These are phyloP conservation scores for Hanseniaspora singularis DNA, from an alignment of 805 yeast species.

Conservation along the genomic window DNA sequence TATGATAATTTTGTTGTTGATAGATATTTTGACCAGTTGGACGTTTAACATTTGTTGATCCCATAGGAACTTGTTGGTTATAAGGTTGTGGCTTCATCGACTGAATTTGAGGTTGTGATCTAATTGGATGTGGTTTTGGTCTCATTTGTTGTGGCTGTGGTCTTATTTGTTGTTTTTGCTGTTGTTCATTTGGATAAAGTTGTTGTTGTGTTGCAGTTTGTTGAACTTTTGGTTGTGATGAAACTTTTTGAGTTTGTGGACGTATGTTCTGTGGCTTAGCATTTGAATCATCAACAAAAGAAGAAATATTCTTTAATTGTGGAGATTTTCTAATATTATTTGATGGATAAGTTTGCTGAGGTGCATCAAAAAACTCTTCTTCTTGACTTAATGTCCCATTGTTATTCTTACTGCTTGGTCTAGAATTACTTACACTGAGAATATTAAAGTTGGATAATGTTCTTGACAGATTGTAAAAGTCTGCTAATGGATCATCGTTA, in stretches of 20 bases:
- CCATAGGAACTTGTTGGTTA: too few species aligned
- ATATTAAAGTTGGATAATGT: constrained; percentile 15
- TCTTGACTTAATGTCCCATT: constrained; percentile 15
- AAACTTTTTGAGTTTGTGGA: too few species aligned
- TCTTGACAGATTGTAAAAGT: constrained; percentile 19
- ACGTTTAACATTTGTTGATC: too few species aligned
- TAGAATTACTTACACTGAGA: not conserved
- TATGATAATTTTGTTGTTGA: constrained; percentile 7
- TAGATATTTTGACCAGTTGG: constrained; percentile 13
- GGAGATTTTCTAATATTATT: constrained; percentile 17
- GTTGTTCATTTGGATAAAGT: constrained; percentile 15
- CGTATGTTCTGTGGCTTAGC: too few species aligned
- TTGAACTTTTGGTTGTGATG: constrained; percentile 14
- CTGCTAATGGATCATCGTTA: constrained; percentile 19
- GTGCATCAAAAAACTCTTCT: constrained; percentile 18
- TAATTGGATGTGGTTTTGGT: too few species aligned
- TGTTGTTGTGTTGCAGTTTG: constrained; percentile 15
- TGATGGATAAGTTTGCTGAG: constrained; percentile 17
- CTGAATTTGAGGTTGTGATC: too few species aligned
- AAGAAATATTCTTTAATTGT: constrained; percentile 14
- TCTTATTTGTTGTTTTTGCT: constrained; percentile 1
- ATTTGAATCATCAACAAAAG: constrained; percentile 2
- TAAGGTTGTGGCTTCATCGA: too few species aligned
- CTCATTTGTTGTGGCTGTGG: too few species aligned
- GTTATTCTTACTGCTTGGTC: too few species aligned